A percentile compares a stretch with the other conserved stretches of the same genome.
Conservation (phyloP, 1,284 basidiomycete species). For the Crepidotus sp. region DNA sequence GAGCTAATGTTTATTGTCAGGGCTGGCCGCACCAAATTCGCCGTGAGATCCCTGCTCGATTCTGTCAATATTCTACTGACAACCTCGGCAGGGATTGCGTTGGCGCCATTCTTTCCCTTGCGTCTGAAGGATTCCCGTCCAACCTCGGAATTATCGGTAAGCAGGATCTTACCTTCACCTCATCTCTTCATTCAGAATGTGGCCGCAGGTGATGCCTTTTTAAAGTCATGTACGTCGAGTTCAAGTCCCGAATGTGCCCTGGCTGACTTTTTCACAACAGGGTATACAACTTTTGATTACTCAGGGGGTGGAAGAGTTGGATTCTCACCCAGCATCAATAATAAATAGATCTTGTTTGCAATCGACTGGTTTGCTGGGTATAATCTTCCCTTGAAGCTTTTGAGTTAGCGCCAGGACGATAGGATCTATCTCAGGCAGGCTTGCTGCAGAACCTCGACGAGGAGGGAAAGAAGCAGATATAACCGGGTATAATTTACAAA, state of each 20-base stretch:
- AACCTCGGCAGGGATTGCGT: constrained; percentile 37
- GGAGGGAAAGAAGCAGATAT: background rate
- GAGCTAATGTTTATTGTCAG: background rate
- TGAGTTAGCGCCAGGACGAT: too few relatives aligned
- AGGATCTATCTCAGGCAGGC: too few relatives aligned
- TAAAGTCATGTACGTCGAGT: constrained; percentile 50
- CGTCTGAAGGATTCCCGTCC: constrained; percentile 34
- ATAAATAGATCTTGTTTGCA: constrained; percentile 6
- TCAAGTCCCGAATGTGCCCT: background rate
- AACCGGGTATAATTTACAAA: constrained; percentile 17
- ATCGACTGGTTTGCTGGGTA: constrained; percentile 15
- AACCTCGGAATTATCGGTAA: constrained; percentile 55
- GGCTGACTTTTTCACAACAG: constrained; percentile 23
- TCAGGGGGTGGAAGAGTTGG: constrained; percentile 44
- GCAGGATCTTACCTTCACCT: constrained; percentile 9
- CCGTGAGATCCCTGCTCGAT: background rate
- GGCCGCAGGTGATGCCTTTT: constrained; percentile 50
- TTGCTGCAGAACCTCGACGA: too few relatives aligned
- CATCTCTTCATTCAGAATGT: constrained; percentile 7
- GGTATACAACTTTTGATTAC: constrained; percentile 56
- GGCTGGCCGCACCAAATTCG: constrained; percentile 1
- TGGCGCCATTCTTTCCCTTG: constrained; percentile 54
- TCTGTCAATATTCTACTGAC: background rate
- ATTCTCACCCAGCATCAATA: constrained; percentile 49
- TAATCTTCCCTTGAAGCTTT: too few relatives aligned